Conservation (phyloP, 2,329 filamentous ascomycete species). For the Monosporascus cannonballus region DNA sequence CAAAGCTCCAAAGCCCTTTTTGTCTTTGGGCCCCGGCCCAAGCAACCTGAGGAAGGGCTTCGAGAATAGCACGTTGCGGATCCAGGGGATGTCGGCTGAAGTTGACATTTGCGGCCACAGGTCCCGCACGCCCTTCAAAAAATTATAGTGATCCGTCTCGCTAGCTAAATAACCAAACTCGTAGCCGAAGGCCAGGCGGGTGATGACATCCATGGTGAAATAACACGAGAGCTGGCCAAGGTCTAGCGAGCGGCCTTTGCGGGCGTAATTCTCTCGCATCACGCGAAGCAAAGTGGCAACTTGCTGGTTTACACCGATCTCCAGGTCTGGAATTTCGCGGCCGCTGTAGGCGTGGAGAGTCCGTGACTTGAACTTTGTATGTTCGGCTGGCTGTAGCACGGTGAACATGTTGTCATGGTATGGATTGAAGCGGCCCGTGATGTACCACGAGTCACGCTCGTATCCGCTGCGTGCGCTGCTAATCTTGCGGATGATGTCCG, state of each 20-base stretch:
- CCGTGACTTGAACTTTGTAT: constrained; percentile 35
- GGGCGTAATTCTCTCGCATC: constrained; percentile 30
- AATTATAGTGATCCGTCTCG: constrained; percentile 38
- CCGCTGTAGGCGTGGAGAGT: constrained; percentile 23
- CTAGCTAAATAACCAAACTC: constrained; percentile 38
- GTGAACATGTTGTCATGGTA: constrained; percentile 49
- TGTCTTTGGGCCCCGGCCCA: constrained; percentile 28
- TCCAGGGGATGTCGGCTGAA: constrained; percentile 33
- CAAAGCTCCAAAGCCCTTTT: constrained; percentile 21
- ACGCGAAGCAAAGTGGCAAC: constrained; percentile 35
- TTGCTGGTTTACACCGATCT: constrained; percentile 36
- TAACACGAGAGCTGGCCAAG: constrained; percentile 37
- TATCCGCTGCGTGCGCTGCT: constrained; percentile 31
- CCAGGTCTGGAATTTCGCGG: constrained; percentile 15
- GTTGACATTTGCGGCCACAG: constrained; percentile 32
- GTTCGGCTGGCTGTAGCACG: constrained; percentile 35
- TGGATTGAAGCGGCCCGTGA: constrained; percentile 44
- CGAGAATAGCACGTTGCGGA: constrained; percentile 30
- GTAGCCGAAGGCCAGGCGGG: constrained; percentile 41
- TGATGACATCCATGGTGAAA: constrained; percentile 48
- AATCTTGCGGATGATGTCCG: constrained; percentile 31
- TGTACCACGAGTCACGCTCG: constrained; percentile 37
- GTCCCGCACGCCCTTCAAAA: constrained; percentile 31
- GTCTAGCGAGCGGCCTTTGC: constrained; percentile 29
- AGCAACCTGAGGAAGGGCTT: constrained; percentile 27